These are phyloP conservation scores for Acacia crassicarpa DNA, from an alignment of 306 rosid genomes.

Conservation along the genomic window DNA sequence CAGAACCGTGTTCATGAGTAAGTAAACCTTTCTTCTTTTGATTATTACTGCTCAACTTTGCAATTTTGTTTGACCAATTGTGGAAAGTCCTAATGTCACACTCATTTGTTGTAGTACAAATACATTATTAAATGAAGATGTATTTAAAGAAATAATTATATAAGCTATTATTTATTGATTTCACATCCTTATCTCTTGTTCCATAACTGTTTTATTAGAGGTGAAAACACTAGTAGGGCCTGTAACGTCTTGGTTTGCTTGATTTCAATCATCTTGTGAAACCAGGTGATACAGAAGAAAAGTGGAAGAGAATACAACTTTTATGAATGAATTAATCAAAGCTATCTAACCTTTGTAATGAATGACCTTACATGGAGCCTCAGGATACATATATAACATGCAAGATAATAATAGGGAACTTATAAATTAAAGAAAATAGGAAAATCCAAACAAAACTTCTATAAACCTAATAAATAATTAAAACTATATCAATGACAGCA, in stretches of 20 bases:
- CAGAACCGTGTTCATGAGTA: slow-evolving; percentile 97
- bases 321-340: neutral
- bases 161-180: slow-evolving; percentile 10
- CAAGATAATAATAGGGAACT: neutral
- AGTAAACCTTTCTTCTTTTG: slow-evolving; percentile 41
- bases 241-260: neutral
- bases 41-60: slow-evolving; percentile 1
- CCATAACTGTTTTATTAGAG: neutral
- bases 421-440: no score
- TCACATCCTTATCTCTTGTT: neutral
- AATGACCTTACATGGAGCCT: neutral
- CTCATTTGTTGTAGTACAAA: neutral
- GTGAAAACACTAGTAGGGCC: neutral
- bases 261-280: no score
- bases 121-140: neutral
- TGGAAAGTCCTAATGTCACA: slow-evolving; percentile 12
- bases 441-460: neutral
- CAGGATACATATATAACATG: neutral
- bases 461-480: no score
- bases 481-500: neutral
- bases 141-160: slow-evolving; percentile 10
- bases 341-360: neutral
- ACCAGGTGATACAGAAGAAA: neutral
- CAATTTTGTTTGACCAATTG: slow-evolving; percentile 14
- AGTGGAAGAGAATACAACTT: neutral